phyloP scores from a whole-genome alignment of 2,329 filamentous ascomycete species.

The Emmonsiellopsis sp. region DNA sequence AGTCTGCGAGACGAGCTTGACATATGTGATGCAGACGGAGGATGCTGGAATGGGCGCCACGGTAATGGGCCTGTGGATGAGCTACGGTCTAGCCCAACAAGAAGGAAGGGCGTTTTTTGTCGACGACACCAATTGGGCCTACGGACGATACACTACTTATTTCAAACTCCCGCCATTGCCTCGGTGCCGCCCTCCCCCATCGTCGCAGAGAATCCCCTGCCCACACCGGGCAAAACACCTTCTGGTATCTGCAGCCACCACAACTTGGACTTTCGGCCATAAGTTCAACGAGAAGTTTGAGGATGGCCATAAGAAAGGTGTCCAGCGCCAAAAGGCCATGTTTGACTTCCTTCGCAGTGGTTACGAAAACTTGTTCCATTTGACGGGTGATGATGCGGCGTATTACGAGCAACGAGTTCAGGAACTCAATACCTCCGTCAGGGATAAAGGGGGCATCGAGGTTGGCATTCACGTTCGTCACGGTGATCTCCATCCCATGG shows the following conservation, averaged over 20 bases:
- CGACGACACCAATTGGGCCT: conserved; percentile 75
- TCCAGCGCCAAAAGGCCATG: conserved; percentile 50
- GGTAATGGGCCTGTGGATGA: conserved; percentile 72
- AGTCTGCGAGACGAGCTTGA: conserved; percentile 63
- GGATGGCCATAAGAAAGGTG: conserved; percentile 40
- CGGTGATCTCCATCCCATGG: conserved; percentile 68
- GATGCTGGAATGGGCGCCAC: conserved; percentile 71
- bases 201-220: conserved; percentile 68
- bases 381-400: conserved; percentile 54
- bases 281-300: conserved; percentile 47
- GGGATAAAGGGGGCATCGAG: conserved; percentile 42
- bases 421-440: conserved; percentile 42
- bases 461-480: conserved; percentile 72
- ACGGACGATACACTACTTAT: conserved; percentile 64
- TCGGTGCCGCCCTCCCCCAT: conserved; percentile 61
- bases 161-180: conserved; percentile 60
- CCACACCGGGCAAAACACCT: conserved; percentile 68
- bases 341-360: conserved; percentile 61
- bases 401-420: conserved; percentile 55
- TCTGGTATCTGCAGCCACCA: conserved; percentile 62
- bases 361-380: conserved; percentile 65
- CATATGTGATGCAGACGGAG: conserved; percentile 64
- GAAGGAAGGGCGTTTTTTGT: conserved; percentile 73
- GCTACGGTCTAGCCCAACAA: conserved; percentile 67
- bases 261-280: conserved; percentile 54